A percentile compares a stretch with the other conserved stretches of the same genome.
These are phyloP conservation scores for Neofusicoccum sp. DNA, from an alignment of 2,329 filamentous ascomycete species.

Conservation along the genomic window DNA sequence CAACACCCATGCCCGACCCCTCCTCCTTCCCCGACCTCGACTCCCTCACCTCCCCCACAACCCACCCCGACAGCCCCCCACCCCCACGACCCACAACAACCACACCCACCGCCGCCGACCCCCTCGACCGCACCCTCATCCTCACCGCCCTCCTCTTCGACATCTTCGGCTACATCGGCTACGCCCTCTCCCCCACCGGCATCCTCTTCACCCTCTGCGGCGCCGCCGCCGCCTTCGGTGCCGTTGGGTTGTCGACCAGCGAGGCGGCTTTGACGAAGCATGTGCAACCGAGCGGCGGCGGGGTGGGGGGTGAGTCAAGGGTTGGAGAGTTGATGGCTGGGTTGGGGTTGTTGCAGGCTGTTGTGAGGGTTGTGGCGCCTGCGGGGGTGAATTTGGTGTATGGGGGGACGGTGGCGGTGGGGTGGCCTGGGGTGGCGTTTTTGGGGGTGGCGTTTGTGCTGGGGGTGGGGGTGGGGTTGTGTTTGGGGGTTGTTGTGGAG, in stretches of 20 bases:
- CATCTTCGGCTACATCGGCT: constrained; percentile 20
- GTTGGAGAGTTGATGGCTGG: constrained; percentile 21
- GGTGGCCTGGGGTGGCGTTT: constrained; percentile 18
- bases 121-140: constrained; percentile 18
- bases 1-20: neutral
- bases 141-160: constrained; percentile 19
- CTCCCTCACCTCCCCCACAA: neutral
- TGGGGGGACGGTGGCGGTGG: constrained; percentile 6
- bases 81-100: neutral
- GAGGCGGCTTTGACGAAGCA: constrained; percentile 21
- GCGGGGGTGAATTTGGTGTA: constrained; percentile 18
- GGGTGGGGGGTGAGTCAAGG: neutral
- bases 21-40: neutral
- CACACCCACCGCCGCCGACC: neutral
- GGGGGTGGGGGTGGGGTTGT: constrained; percentile 10
- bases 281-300: neutral
- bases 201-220: constrained; percentile 21
- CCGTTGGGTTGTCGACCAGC: constrained; percentile 19
- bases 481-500: neutral
- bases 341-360: constrained; percentile 20
- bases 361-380: constrained; percentile 19
- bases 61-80: neutral
- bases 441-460: constrained; percentile 15
- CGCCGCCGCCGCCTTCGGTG: constrained; percentile 21
- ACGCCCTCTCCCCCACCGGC: constrained; percentile 20